Percentiles rank a stretch among this genome's conserved stretches.
phyloP scores from a whole-genome alignment of 148 eudicot species.

The Vaccinium corymbosum region DNA sequence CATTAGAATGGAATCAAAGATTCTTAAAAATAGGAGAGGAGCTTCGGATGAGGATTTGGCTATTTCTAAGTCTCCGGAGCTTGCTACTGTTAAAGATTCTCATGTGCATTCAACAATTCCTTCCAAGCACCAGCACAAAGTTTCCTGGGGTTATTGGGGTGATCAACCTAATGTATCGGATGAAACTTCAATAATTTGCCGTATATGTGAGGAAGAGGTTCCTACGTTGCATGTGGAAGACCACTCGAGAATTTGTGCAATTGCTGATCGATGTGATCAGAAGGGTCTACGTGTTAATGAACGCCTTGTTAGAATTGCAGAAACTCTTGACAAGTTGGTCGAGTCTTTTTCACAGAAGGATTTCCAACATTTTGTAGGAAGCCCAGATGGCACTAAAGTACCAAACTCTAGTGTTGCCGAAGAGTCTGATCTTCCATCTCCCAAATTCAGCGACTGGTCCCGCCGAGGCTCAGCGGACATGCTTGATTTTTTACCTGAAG shows the following conservation, averaged over 20 bases:
- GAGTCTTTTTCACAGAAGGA: conserved; percentile 74
- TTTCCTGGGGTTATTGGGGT: conserved; percentile 85
- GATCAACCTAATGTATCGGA: conserved; percentile 71
- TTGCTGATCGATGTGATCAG: conserved; percentile 97
- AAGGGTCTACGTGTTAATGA: conserved; percentile 89
- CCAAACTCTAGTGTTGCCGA: conserved; percentile 91
- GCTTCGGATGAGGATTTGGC: conserved; percentile 36
- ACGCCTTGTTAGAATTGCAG: conserved; percentile 80
- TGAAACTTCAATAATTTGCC: conserved; percentile 88
- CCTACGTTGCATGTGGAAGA: conserved; percentile 98
- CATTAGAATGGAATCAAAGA: conserved; percentile 36
- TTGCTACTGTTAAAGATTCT: conserved; percentile 52
- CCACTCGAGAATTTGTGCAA: conserved; percentile 91
- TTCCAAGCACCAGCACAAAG: conserved; percentile 74
- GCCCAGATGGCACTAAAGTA: conserved; percentile 87
- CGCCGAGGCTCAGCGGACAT: conserved; percentile 96
- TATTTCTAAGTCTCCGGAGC: conserved; percentile 44
- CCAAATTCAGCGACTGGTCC: conserved; percentile 97
- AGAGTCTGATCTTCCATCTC: conserved; percentile 82
- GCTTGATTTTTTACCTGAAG: conserved; percentile 87
- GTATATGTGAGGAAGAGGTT: conserved; percentile 97
- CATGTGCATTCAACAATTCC: conserved; percentile 35
- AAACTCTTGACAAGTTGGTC: conserved; percentile 80
- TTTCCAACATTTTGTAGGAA: conserved; percentile 59
- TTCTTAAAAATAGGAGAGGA: conserved; percentile 29